Conservation (phyloP, 2,329 filamentous ascomycete genomes). For the Emericellopsis atlantica region DNA sequence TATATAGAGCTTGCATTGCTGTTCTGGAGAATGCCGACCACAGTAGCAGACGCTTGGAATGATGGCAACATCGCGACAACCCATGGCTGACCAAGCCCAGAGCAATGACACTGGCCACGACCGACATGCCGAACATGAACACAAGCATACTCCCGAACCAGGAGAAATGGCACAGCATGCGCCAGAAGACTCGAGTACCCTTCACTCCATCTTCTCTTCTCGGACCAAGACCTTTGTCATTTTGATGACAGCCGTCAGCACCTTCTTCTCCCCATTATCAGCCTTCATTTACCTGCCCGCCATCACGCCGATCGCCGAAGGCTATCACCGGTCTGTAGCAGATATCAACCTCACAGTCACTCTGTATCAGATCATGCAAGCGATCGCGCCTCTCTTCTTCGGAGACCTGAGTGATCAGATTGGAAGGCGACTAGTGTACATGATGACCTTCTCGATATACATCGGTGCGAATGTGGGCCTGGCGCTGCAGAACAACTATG, state of each 20-base stretch:
- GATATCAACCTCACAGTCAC: constrained; percentile 28
- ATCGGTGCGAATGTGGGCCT: constrained; percentile 31
- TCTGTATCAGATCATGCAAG: constrained; percentile 36
- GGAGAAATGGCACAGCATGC: no score
- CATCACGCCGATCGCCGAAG: constrained; percentile 24
- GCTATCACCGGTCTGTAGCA: constrained; percentile 18
- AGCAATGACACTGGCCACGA: no score
- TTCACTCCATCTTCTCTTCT: constrained; percentile 1
- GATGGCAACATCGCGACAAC: no score
- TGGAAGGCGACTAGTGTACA: constrained; percentile 33
- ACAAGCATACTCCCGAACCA: no score
- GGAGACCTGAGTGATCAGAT: constrained; percentile 35
- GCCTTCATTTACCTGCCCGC: constrained; percentile 30
- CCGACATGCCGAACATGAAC: no score
- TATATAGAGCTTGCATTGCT: no score
- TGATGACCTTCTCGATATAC: constrained; percentile 32
- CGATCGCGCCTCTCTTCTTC: constrained; percentile 34
- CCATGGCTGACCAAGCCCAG: no score
- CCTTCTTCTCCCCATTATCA: constrained; percentile 3
- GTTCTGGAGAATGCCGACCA: no score
- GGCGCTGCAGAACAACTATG: constrained; percentile 26
- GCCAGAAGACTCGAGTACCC: not conserved
- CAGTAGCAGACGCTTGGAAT: no score
- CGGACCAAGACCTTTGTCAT: constrained; percentile 1
- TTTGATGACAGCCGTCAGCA: not conserved